Percentiles rank a stretch among this genome's conserved stretches.
Evolutionary conservation across 805 yeast genomes (phyloP).

Genomic region (Ogataea chonburiensis): DNA sequence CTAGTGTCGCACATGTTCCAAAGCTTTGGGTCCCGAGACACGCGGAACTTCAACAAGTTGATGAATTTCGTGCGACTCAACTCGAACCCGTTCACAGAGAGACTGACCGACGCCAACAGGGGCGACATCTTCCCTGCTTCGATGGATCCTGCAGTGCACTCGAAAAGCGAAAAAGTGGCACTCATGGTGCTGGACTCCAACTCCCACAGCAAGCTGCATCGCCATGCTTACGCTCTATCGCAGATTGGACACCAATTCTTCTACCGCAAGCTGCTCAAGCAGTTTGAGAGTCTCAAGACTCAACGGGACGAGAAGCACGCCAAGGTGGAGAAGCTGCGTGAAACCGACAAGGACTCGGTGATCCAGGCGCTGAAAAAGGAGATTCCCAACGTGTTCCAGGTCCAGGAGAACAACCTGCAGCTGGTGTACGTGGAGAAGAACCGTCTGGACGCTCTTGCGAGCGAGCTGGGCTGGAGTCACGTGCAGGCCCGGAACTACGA

Average conservation of each 20-base stretch:
- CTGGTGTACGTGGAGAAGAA: constrained; percentile 51
- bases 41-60: constrained; percentile 49
- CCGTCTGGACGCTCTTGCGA: constrained; percentile 21
- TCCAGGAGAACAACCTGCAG: constrained; percentile 38
- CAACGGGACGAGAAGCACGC: constrained; percentile 39
- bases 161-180: constrained; percentile 45
- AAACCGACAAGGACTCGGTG: constrained; percentile 41
- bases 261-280: constrained; percentile 37
- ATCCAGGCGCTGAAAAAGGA: constrained; percentile 51
- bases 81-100: constrained; percentile 52
- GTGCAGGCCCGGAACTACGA: constrained; percentile 33
- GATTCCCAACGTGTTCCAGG: constrained; percentile 39
- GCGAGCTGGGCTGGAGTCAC: constrained; percentile 38
- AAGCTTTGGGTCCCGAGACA: constrained; percentile 63
- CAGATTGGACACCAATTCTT: constrained; percentile 47
- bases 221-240: constrained; percentile 33
- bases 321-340: constrained; percentile 43
- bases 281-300: constrained; percentile 35
- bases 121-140: constrained; percentile 37
- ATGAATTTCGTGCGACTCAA: constrained; percentile 49
- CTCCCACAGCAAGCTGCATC: constrained; percentile 28
- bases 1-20: constrained; percentile 52
- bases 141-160: constrained; percentile 23
- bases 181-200: constrained; percentile 47
- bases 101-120: constrained; percentile 43